Conservation (phyloP, 768 basidiomycete species). For the Holtermanniella nyarrowii region DNA sequence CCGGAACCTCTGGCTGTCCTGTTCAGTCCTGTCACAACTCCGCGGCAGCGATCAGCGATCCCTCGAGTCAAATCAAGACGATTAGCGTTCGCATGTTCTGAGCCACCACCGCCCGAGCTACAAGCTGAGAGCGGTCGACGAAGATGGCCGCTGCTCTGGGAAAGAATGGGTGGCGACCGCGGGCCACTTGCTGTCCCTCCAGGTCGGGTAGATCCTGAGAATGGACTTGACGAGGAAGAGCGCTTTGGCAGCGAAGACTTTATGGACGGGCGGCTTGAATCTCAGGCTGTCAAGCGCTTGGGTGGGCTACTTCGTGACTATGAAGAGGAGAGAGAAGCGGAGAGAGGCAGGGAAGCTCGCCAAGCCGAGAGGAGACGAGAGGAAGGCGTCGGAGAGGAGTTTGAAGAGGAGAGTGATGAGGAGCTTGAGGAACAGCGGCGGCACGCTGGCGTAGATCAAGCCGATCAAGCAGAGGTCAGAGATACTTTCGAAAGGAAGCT, state of each 20-base stretch:
- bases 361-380: conserved; percentile 28
- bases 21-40: conserved; percentile 13
- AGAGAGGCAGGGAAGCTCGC: conserved; percentile 5
- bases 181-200: not conserved
- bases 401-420: conserved; percentile 56
- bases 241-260: conserved; percentile 3
- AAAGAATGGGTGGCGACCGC: conserved; percentile 27
- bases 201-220: not conserved
- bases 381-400: conserved; percentile 64
- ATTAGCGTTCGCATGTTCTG: conserved; percentile 16
- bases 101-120: conserved; percentile 7
- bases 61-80: conserved; percentile 31
- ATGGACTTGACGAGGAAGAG: not conserved
- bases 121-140: conserved; percentile 11
- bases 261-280: not conserved
- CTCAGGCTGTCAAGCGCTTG: conserved; percentile 33
- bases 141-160: conserved; percentile 37
- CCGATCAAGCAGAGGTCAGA: conserved; percentile 26
- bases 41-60: conserved; percentile 25
- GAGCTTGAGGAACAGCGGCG: conserved; percentile 13
- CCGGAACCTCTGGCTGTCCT: conserved; percentile 22
- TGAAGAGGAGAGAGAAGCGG: conserved; percentile 46
- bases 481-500: conserved; percentile 29
- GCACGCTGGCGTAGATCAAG: not conserved
- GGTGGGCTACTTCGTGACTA: conserved; percentile 52